phyloP scores from a whole-genome alignment of 768 basidiomycete genomes.

The Russula lepida region DNA sequence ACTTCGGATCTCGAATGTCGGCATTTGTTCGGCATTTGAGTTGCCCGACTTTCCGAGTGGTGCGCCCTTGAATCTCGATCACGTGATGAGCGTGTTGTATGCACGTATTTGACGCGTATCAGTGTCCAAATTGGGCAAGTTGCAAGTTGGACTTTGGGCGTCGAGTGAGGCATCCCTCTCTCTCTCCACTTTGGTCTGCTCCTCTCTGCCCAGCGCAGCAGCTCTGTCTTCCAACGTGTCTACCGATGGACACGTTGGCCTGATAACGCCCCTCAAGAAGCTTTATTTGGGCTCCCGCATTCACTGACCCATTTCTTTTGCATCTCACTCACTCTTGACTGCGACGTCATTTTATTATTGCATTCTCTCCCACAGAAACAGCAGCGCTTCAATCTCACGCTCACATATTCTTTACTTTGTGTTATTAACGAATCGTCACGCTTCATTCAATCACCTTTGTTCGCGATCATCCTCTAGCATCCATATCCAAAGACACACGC shows the following conservation, averaged over 20 bases:
- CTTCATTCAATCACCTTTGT: conserved; percentile 1
- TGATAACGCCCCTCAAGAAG: not conserved
- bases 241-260: not conserved
- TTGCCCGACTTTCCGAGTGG: not conserved
- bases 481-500: conserved; percentile 6
- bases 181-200: not conserved
- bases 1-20: not conserved
- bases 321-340: conserved; percentile 6
- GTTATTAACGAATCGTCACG: conserved; percentile 12
- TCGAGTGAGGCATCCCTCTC: not conserved
- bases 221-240: not conserved
- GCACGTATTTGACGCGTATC: conserved; percentile 8
- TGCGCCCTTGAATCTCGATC: not conserved
- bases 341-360: not conserved
- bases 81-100: conserved; percentile 18
- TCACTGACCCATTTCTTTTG: conserved; percentile 1
- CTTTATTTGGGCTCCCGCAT: not conserved
- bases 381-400: not conserved
- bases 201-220: not conserved
- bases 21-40: not conserved
- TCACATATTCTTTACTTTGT: not conserved
- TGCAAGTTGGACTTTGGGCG: conserved; percentile 9
- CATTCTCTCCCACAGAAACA: not conserved
- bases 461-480: not conserved
- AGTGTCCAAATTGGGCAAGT: not conserved